Conservation (phyloP, 371 early-diverging fungal species). For the Zancudomyces culisetae region DNA sequence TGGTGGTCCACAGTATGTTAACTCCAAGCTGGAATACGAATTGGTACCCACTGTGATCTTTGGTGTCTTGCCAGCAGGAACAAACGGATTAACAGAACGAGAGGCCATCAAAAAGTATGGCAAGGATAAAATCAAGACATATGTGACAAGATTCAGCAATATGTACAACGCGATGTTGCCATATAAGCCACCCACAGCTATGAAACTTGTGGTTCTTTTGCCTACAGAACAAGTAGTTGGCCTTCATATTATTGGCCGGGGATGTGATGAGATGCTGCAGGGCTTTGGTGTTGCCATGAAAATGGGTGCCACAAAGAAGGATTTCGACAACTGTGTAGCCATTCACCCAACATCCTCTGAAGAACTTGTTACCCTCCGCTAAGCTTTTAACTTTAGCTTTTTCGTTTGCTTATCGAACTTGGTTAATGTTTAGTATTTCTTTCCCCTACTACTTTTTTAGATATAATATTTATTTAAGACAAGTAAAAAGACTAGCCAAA, state of each 20-base stretch:
- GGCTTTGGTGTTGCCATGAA: slow-evolving; percentile 77
- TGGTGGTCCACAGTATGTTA: slow-evolving; percentile 44
- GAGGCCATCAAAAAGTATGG: slow-evolving; percentile 60
- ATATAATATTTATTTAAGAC: no score
- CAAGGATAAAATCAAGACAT: slow-evolving; percentile 59
- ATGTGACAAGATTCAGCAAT: slow-evolving; percentile 70
- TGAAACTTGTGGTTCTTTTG: slow-evolving; percentile 72
- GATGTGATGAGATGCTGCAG: slow-evolving; percentile 90
- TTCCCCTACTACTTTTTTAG: no score
- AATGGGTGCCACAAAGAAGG: slow-evolving; percentile 90
- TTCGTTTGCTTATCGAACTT: no score
- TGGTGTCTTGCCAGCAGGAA: slow-evolving; percentile 78
- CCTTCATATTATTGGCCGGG: slow-evolving; percentile 81
- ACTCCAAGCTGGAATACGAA: slow-evolving; percentile 68
- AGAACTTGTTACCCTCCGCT: slow-evolving; percentile 41
- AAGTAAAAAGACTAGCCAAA: no score
- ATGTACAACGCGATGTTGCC: slow-evolving; percentile 78
- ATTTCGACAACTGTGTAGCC: slow-evolving; percentile 89
- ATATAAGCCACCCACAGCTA: slow-evolving; percentile 71
- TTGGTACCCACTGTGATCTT: slow-evolving; percentile 94
- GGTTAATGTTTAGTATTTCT: no score
- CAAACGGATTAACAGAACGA: slow-evolving; percentile 72
- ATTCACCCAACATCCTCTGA: slow-evolving; percentile 97
- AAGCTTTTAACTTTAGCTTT: neutral
- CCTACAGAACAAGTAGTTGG: slow-evolving; percentile 90